Base-by-base conservation (phyloP, 768 basidiomycete species). In the Pisolithus orientalis region DNA sequence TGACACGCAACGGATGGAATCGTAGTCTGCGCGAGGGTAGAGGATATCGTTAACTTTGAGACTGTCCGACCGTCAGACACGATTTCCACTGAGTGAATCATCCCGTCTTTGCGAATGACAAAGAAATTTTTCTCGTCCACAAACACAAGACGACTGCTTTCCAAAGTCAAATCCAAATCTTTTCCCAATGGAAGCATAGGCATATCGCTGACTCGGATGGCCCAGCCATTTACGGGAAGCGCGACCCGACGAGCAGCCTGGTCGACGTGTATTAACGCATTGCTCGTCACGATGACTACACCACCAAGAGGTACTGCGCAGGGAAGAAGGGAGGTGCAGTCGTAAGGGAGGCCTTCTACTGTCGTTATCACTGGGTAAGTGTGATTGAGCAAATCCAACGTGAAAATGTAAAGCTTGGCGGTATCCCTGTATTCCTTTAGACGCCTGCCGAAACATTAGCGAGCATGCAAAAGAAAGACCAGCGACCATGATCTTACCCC, bases 391-490 rank as follows among this genome's bases (percentile, higher is more conserved):
- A 91, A 75, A 65, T 95, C 90, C 55, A 97, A 77, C 0, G 95
- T 93, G 61, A 96, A 88, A 51, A 95, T 84, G 47, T 86, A 81
- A 34, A 97, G 69, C 48, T 79, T 77, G 55, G 75, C 77, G 1
- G 92, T 95, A 59, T 96, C 92, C 59, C 88, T 90, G 68, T 76
- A 84, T 63, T 95, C 88, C 54, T 87, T 87, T 52, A 96, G 74
- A 29, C 94, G 87, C 8, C 88, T 90, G 48, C 31, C 49, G 39
- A 38, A 24, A 47, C 21, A 31, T 60, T 27, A 47, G 46, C 24
- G 37, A 38, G 27, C 17, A 34, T 3, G 53, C 27, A 13, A 34
- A 7, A 39, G 34, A 51, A 48, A 32, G 43, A 21, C 5, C 5
- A n/a, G 42, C 31, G 49, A 16, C 16, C 39, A 24, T 16, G 44